Evolutionary conservation across 345 rosid species (phyloP), one percentile per base, ranked within the genome.

Genomic region (Geranium rotundifolium): DNA sequence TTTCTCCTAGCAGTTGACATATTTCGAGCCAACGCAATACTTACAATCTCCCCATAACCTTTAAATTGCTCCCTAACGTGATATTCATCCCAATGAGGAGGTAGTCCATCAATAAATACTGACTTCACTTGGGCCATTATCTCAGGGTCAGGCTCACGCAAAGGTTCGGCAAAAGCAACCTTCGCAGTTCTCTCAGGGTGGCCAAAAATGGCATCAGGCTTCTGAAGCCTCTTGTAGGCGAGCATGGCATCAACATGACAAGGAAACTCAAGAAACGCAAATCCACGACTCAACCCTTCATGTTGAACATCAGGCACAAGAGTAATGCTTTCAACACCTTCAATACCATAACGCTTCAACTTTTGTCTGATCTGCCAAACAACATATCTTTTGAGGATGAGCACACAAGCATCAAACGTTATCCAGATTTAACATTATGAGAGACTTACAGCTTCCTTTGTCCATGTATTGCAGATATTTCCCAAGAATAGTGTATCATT

Each of bases 401-500:
- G 67, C 63, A 17, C 64, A 68, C 20, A 69, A 62, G 56, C 57
- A 56, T 19, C 50, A 30, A 57, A 31, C 14, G 37, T 37, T 14
- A 64, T 58, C 15, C 60, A 58, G 5, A 58, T 29, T 39, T 62
- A 13, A 30, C 69, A 56, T 34, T 49, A 29, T 56, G 34, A 68
- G 59, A 70, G 60, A 75, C 89, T 84, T 67, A 80, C 86, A 62
- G 86, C 86, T 73, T 81, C 86, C 63, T 80, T 84, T 19, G 89
- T 81, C 86, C 89, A 84, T 63, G 86, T 81, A 74, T 81, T 84
- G 76, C 84, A 80, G 68, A 84, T 76, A 75, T 84, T 84, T 18
- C 89, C 89, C 65, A 84, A 64, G 59, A 84, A 81, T 69, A 84
- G 72, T 54, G 83, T 79, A 65, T 81, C 84, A 69, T 84, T 81